These are phyloP conservation scores for Metschnikowia lunata DNA, from an alignment of 805 yeast genomes.

Conservation along the genomic window DNA sequence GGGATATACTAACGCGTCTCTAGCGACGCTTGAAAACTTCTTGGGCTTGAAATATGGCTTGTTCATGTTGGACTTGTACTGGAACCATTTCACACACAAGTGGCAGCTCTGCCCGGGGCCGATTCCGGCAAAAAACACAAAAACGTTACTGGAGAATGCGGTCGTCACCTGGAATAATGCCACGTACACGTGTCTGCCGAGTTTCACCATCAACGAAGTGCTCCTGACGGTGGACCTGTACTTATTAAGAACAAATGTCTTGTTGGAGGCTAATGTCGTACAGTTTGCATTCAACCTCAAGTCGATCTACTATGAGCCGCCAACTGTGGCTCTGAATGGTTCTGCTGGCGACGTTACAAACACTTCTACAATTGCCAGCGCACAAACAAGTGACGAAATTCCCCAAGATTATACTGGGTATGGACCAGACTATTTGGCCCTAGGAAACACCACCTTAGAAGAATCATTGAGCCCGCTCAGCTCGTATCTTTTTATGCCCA, in stretches of 20 bases:
- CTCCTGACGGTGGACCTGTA: slow-evolving; percentile 19
- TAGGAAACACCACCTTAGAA: slow-evolving; percentile 30
- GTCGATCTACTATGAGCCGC: slow-evolving; percentile 24
- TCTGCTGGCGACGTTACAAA: neutral
- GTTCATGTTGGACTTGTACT: slow-evolving; percentile 44
- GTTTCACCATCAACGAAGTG: slow-evolving; percentile 22
- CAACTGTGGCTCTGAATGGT: neutral
- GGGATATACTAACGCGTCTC: slow-evolving; percentile 23
- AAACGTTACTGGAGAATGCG: slow-evolving; percentile 12
- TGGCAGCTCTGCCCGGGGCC: slow-evolving; percentile 59
- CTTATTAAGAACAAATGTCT: slow-evolving; percentile 27
- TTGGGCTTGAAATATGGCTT: slow-evolving; percentile 15
- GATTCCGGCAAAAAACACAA: slow-evolving; percentile 25
- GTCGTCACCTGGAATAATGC: slow-evolving; percentile 25
- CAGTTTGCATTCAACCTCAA: slow-evolving; percentile 28
- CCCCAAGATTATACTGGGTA: slow-evolving; percentile 3
- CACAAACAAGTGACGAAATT: neutral
- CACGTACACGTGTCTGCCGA: slow-evolving; percentile 27
- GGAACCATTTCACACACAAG: slow-evolving; percentile 39
- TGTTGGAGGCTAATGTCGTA: slow-evolving; percentile 30
- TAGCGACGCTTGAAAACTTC: slow-evolving; percentile 8
- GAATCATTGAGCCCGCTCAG: slow-evolving; percentile 21
- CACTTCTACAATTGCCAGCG: neutral
- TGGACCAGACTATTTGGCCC: slow-evolving; percentile 3
- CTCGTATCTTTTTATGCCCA: slow-evolving; percentile 26